These are phyloP conservation scores for Saksenaea vasiformis DNA, from an alignment of 371 early-diverging fungal genomes.

Conservation along the genomic window DNA sequence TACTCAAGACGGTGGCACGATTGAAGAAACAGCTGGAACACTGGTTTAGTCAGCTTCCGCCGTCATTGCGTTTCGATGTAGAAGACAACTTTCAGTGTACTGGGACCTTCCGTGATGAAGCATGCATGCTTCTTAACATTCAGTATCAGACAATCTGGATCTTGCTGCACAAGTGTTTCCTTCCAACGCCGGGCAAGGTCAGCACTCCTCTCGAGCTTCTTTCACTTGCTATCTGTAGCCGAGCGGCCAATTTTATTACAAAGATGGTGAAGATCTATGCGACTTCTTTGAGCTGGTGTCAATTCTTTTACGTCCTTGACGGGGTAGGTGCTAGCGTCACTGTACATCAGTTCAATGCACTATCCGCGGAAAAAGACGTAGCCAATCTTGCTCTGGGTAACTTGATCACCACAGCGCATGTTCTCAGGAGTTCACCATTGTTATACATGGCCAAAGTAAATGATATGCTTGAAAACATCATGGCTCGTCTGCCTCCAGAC, in stretches of 20 bases:
- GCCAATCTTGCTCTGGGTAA: conserved; percentile 43
- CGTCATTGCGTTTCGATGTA: conserved; percentile 26
- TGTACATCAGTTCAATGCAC: conserved; percentile 50
- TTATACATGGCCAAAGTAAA: conserved; percentile 53
- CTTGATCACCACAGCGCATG: conserved; percentile 39
- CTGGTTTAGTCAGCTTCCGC: conserved; percentile 54
- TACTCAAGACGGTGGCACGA: too few species aligned
- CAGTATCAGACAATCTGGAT: conserved; percentile 53
- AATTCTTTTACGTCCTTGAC: conserved; percentile 47
- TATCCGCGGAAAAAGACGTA: conserved; percentile 40
- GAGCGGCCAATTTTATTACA: conserved; percentile 39
- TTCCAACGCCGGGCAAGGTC: conserved; percentile 36
- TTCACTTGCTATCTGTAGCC: conserved; percentile 34
- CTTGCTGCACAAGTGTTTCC: conserved; percentile 50
- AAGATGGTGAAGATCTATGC: conserved; percentile 45
- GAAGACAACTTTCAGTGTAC: conserved; percentile 31
- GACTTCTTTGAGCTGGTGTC: conserved; percentile 43
- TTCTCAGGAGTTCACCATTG: conserved; percentile 46
- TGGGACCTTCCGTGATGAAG: conserved; percentile 42
- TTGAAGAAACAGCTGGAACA: too few species aligned
- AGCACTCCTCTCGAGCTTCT: conserved; percentile 30
- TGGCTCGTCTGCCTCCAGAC: too few species aligned
- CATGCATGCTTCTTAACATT: conserved; percentile 37
- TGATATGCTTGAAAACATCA: conserved; percentile 42
- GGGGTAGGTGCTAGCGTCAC: conserved; percentile 48